A percentile compares a stretch with the other conserved stretches of the same genome.
These are phyloP conservation scores for Chrysosporium queenslandicum DNA, from an alignment of 2,329 filamentous ascomycete genomes.

Conservation along the genomic window DNA sequence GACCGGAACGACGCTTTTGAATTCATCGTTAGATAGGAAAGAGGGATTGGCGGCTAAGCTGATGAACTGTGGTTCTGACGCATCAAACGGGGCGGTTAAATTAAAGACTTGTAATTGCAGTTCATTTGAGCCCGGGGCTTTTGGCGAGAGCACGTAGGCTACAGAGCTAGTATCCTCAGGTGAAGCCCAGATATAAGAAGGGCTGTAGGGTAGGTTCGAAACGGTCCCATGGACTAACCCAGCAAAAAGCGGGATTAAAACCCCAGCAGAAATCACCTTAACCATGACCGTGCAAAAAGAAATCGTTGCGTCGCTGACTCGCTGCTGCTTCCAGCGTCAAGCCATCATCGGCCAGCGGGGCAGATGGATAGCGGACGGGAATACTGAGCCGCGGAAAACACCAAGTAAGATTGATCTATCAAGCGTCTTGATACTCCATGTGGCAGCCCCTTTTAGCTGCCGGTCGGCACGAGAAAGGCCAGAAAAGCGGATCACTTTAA, in stretches of 20 bases:
- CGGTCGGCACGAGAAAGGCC: too few species aligned
- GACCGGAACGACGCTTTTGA: conserved; percentile 55
- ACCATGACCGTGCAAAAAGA: conserved; percentile 11
- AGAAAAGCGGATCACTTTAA: too few species aligned
- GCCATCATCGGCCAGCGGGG: neutral
- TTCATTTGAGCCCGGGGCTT: conserved; percentile 8
- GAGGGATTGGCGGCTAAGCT: conserved; percentile 30
- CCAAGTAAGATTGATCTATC: too few species aligned
- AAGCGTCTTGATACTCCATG: too few species aligned
- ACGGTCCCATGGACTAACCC: neutral
- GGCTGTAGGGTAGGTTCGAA: conserved; percentile 16
- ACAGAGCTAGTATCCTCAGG: conserved; percentile 9
- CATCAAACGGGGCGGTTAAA: conserved; percentile 14
- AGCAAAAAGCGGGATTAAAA: conserved; percentile 7
- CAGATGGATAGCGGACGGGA: neutral
- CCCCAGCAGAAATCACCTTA: conserved; percentile 5
- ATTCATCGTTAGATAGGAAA: conserved; percentile 47
- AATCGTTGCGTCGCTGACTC: neutral
- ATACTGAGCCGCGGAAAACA: too few species aligned
- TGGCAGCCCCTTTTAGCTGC: too few species aligned
- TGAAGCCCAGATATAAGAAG: conserved; percentile 17
- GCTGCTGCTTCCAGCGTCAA: neutral
- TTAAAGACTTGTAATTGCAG: conserved; percentile 16
- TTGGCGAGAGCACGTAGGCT: conserved; percentile 14
- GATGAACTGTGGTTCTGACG: conserved; percentile 34